Evolutionary conservation across 2,329 filamentous ascomycete genomes (phyloP), one percentile per base, ranked within the genome.

Genomic region (Chaetomium globosum): DNA sequence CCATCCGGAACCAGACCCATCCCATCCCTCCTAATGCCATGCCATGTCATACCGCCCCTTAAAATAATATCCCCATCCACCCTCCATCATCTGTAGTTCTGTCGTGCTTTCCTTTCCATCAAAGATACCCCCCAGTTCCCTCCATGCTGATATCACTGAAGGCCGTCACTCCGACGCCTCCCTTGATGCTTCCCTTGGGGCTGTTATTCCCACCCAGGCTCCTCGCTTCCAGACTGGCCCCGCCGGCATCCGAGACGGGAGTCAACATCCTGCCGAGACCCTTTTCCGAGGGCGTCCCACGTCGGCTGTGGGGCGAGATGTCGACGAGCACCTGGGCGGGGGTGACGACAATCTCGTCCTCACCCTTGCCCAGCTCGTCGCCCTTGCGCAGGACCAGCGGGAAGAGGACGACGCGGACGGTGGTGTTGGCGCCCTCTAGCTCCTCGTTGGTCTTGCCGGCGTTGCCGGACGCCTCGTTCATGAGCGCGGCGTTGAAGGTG

Each of bases 361-460:
- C 92, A 62, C 93, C 94, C 61, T 89, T 85, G 28, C 93, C 95
- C 49, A 83, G 82, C 75, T 98, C 94, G 73, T 96, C 91, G 61
- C 93, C 94, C 81, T 95, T 96, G 81, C 97, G 97, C 72, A 98
- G 92, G 21, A 99, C 94, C 1, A 98, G 84, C 10, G 96, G 96
- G 82, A 99, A 99, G 49, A 99, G 85, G 1, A 99, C 93, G 67
- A 97, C 87, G 71, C 95, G 91, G 49, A 99, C 93, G 21, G 94
- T 86, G 30, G 92, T 89, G 49, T 86, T 84, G 67, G 89, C 84
- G 6, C 83, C 82, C 77, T 98, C 91, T 28, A 97, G 85, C 60
- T 94, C 90, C 70, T 94, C 90, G 73, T 95, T 94, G 28, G 70
- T 63, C 87, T 88, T 36, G 76, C 83, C 61, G 81, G 71, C 19